A percentile compares a stretch with the other conserved stretches of the same genome.
phyloP scores from a whole-genome alignment of 305 asterid species.

The Rubia peregrina region DNA sequence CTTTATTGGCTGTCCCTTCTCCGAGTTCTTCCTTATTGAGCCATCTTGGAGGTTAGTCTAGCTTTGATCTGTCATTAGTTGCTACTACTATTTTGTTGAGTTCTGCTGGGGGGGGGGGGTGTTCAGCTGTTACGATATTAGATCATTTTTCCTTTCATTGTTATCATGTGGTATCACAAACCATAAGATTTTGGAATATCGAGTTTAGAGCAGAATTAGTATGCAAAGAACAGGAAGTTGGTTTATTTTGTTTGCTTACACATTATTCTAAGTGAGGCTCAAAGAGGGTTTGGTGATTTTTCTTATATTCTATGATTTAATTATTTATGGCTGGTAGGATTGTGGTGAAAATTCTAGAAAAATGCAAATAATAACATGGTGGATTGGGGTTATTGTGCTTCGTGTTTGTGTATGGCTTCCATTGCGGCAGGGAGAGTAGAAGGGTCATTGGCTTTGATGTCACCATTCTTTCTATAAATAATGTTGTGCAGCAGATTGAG shows the following conservation, averaged over 20 bases:
- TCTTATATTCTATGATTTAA: not conserved
- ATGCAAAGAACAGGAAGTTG: not conserved
- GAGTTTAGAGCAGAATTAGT: not conserved
- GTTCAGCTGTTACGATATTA: not conserved
- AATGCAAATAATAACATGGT: not conserved
- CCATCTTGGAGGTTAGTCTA: conserved; percentile 38
- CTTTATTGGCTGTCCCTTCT: conserved; percentile 16
- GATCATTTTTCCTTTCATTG: not conserved
- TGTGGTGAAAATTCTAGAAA: not conserved
- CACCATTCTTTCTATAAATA: not conserved
- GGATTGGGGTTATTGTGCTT: not conserved
- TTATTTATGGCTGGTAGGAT: conserved; percentile 1
- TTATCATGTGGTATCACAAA: not conserved
- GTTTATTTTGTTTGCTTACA: not conserved
- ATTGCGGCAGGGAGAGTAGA: not conserved
- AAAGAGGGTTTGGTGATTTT: not conserved
- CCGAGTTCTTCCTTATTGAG: conserved; percentile 27
- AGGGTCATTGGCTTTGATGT: not conserved
- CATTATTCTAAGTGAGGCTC: not conserved
- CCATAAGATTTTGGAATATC: not conserved
- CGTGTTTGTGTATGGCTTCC: not conserved
- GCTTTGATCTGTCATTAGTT: not conserved
- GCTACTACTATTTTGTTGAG: not conserved
- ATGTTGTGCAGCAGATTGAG: not conserved
- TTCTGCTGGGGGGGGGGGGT: not conserved